These are phyloP conservation scores for Cyclanthera cordifolia DNA, from an alignment of 306 rosid genomes.

Conservation along the genomic window DNA sequence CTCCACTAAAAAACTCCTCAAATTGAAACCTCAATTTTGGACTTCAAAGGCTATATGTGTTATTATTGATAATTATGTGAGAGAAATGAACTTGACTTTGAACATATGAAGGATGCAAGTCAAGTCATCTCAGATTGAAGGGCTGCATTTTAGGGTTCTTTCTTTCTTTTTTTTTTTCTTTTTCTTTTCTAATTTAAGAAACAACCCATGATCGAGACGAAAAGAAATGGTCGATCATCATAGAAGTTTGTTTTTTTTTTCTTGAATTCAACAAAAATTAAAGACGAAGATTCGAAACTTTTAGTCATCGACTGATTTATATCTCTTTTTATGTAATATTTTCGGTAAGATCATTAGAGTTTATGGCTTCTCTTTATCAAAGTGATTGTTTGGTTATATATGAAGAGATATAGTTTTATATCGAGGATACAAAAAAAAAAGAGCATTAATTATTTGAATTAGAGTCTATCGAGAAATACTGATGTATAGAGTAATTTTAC, in stretches of 20 bases:
- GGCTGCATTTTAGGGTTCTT: background rate
- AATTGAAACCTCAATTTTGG: slow-evolving; percentile 8
- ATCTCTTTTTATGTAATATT: no score
- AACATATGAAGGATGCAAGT: background rate
- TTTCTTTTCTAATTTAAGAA: no score
- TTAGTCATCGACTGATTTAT: no score
- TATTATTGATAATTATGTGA: background rate
- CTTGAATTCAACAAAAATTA: no score
- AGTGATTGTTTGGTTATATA: background rate
- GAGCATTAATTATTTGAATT: background rate
- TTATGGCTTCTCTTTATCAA: background rate
- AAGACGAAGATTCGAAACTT: no score
- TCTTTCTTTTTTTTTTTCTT: no score
- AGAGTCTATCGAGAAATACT: background rate
- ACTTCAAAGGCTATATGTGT: background rate
- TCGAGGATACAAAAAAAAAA: background rate
- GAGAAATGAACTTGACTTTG: background rate
- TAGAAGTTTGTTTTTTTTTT: no score
- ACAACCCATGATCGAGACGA: no score
- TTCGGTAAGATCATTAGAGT: no score
- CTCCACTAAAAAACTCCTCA: slow-evolving; percentile 1
- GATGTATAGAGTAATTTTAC: no score
- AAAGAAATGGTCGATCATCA: no score
- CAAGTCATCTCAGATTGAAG: background rate
- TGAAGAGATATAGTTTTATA: background rate